Conservation (phyloP, 441 rosid species). For the Gossypium laxum region DNA sequence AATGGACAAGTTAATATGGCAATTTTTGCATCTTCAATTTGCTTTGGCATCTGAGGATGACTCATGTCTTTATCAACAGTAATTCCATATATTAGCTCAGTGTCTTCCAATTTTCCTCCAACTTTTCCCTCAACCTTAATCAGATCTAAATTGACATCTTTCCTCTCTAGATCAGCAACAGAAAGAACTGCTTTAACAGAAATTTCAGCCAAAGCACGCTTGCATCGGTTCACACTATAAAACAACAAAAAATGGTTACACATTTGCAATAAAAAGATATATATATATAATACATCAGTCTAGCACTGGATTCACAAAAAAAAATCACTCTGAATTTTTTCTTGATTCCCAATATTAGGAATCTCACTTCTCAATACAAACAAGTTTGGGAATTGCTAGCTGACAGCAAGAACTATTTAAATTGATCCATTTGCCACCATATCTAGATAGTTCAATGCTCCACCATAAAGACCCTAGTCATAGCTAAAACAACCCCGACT, state of each 20-base stretch:
- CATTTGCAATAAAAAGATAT: background rate
- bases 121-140: slow-evolving; percentile 94
- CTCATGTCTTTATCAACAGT: slow-evolving; percentile 88
- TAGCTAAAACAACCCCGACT: background rate
- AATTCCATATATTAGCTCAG: slow-evolving; percentile 80
- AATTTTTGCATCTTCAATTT: slow-evolving; percentile 82
- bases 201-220: slow-evolving; percentile 79
- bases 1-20: slow-evolving; percentile 94
- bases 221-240: slow-evolving; percentile 85
- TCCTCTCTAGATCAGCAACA: slow-evolving; percentile 92
- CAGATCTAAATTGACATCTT: slow-evolving; percentile 83
- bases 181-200: slow-evolving; percentile 90
- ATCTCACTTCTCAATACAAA: background rate
- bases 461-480: background rate
- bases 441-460: background rate
- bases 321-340: background rate
- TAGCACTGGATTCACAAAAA: background rate
- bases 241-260: slow-evolving; percentile 11
- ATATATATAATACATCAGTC: background rate
- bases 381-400: background rate
- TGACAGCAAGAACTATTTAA: background rate
- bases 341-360: background rate
- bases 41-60: slow-evolving; percentile 96
- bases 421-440: background rate
- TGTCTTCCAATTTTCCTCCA: slow-evolving; percentile 84